Conservation (phyloP, 208 protist genomes). For the Trypanosoma platydactyli region DNA sequence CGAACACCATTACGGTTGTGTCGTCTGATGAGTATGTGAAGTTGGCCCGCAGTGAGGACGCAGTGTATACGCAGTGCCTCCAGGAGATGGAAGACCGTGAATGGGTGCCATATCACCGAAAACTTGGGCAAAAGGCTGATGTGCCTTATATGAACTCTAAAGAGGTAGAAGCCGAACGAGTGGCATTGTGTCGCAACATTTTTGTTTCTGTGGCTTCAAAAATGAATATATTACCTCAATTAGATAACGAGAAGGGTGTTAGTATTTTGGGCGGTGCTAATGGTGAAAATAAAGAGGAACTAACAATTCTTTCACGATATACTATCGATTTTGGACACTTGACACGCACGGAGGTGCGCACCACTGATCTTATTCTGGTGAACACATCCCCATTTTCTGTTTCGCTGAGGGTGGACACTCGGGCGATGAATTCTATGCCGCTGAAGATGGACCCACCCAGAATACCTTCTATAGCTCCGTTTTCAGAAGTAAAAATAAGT, state of each 20-base stretch:
- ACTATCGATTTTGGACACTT: constrained; percentile 95
- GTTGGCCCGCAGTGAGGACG: constrained; percentile 26
- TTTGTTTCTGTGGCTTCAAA: neutral
- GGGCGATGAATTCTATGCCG: constrained; percentile 53
- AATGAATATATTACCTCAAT: neutral
- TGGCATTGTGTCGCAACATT: constrained; percentile 60
- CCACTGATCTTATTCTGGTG: constrained; percentile 65
- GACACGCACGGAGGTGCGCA: constrained; percentile 81
- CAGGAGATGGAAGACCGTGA: constrained; percentile 21
- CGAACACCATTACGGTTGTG: constrained; percentile 55
- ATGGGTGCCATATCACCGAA: constrained; percentile 38
- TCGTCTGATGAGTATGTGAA: constrained; percentile 26
- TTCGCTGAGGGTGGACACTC: constrained; percentile 77
- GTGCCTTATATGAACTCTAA: constrained; percentile 15
- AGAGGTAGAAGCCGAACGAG: constrained; percentile 73
- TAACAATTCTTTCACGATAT: constrained; percentile 80
- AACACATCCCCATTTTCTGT: constrained; percentile 84
- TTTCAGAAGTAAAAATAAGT: constrained; percentile 46
- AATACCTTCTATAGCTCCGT: constrained; percentile 58
- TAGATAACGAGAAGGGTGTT: no score
- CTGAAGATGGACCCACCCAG: constrained; percentile 80
- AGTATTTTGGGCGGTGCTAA: neutral
- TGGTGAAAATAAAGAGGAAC: constrained; percentile 4
- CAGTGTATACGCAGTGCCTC: constrained; percentile 13
- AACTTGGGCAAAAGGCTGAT: constrained; percentile 15